These are phyloP conservation scores for Calcarisporium arbuscula DNA, from an alignment of 2,329 filamentous ascomycete species.

Conservation along the genomic window DNA sequence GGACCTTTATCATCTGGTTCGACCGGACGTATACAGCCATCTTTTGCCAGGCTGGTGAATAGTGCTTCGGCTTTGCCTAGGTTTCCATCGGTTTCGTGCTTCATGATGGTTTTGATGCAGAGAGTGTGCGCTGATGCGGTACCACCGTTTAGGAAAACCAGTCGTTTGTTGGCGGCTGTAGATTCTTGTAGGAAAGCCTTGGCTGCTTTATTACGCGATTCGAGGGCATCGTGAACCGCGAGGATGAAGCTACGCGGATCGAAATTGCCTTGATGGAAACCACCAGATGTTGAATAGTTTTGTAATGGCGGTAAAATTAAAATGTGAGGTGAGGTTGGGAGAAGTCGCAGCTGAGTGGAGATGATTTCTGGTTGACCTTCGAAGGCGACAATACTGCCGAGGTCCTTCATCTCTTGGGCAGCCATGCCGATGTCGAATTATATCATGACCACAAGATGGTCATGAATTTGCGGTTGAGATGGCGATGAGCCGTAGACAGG, in stretches of 20 bases:
- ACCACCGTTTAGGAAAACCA: slow-evolving; percentile 57
- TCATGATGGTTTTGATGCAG: slow-evolving; percentile 49
- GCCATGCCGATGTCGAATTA: slow-evolving; percentile 13
- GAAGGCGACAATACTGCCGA: slow-evolving; percentile 52
- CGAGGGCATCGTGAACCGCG: slow-evolving; percentile 43
- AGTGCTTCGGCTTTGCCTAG: slow-evolving; percentile 41
- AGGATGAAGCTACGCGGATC: slow-evolving; percentile 35
- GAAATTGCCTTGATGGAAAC: slow-evolving; percentile 19
- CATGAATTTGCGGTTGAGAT: too few species aligned
- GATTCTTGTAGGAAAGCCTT: slow-evolving; percentile 43
- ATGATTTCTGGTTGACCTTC: slow-evolving; percentile 51
- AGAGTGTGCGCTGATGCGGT: slow-evolving; percentile 46
- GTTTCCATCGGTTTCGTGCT: slow-evolving; percentile 45
- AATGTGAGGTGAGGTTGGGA: slow-evolving; percentile 53
- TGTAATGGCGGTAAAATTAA: slow-evolving; percentile 49
- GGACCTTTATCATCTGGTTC: slow-evolving; percentile 15
- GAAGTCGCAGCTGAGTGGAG: slow-evolving; percentile 52
- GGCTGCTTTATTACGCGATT: slow-evolving; percentile 41
- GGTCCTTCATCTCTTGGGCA: slow-evolving; percentile 13
- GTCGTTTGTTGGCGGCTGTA: slow-evolving; percentile 38
- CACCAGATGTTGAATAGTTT: slow-evolving; percentile 34
- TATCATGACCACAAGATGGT: not conserved
- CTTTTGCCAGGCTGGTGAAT: slow-evolving; percentile 44
- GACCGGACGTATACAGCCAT: slow-evolving; percentile 39
- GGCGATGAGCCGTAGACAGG: too few species aligned